Percentiles rank a stretch among this genome's conserved stretches.
These are phyloP conservation scores for Pyronema omphalodes DNA, from an alignment of 495 filamentous ascomycete species.

Conservation along the genomic window DNA sequence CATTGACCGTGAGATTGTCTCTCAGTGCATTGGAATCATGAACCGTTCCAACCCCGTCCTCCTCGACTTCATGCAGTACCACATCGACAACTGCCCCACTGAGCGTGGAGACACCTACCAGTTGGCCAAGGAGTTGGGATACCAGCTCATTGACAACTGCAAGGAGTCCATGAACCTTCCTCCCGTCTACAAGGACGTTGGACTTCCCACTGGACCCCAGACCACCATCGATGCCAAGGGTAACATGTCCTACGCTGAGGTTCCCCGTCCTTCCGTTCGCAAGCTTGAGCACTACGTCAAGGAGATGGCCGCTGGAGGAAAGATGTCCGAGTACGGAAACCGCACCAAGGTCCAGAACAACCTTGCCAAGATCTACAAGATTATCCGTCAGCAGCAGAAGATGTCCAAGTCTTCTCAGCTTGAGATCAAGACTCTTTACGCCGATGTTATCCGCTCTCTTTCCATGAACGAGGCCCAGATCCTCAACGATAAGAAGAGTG, in stretches of 20 bases:
- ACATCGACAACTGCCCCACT: constrained; percentile 96
- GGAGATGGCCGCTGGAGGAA: constrained; percentile 96
- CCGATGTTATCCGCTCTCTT: constrained; percentile 77
- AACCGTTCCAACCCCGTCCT: constrained; percentile 91
- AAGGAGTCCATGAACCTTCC: constrained; percentile 67
- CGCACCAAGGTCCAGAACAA: constrained; percentile 95
- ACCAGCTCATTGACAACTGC: constrained; percentile 93
- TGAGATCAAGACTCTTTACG: constrained; percentile 86
- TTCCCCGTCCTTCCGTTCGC: constrained; percentile 70
- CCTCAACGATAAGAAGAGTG: constrained; percentile 40
- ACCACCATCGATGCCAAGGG: constrained; percentile 79
- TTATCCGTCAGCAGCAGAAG: constrained; percentile 93
- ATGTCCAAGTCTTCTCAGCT: constrained; percentile 85
- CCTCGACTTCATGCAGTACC: constrained; percentile 98
- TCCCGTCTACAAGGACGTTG: constrained; percentile 90
- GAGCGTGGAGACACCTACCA: constrained; percentile 94
- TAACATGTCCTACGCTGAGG: constrained; percentile 75
- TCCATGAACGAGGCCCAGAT: constrained; percentile 97
- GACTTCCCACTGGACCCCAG: constrained; percentile 74
- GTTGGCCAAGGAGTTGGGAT: constrained; percentile 86
- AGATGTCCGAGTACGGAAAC: constrained; percentile 96
- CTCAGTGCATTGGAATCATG: constrained; percentile 97
- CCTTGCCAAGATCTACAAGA: constrained; percentile 80
- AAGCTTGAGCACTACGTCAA: constrained; percentile 97
- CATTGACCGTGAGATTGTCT: constrained; percentile 94